These are phyloP conservation scores for Calonectria hongkongensis DNA, from an alignment of 2,329 filamentous ascomycete genomes.

Conservation along the genomic window DNA sequence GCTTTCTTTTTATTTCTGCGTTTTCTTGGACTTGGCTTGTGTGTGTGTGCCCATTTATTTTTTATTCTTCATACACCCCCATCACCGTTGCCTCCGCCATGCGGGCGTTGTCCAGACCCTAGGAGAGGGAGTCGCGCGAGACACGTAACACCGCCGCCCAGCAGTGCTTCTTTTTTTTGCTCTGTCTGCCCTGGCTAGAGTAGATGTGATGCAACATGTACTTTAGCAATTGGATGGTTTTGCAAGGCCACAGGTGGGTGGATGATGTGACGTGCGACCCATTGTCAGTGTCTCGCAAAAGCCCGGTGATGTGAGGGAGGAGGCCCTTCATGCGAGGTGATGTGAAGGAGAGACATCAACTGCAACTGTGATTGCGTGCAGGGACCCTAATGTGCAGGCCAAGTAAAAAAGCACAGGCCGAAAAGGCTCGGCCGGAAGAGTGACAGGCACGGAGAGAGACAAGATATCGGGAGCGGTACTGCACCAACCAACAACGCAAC, in stretches of 20 bases:
- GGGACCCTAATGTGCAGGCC: constrained; percentile 12
- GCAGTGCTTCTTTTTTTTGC: background rate
- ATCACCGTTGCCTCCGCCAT: constrained; percentile 20
- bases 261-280: constrained; percentile 28
- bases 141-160: constrained; percentile 24
- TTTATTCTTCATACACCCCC: constrained; percentile 21
- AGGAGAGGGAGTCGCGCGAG: constrained; percentile 11
- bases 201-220: constrained; percentile 28
- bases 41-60: constrained; percentile 20
- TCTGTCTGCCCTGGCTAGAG: constrained; percentile 3
- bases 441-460: constrained; percentile 10
- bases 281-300: constrained; percentile 25
- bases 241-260: constrained; percentile 18
- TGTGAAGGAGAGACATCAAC: constrained; percentile 30
- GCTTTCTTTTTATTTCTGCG: constrained; percentile 23
- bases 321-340: constrained; percentile 29
- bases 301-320: background rate
- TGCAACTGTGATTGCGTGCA: constrained; percentile 24
- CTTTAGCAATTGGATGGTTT: constrained; percentile 29
- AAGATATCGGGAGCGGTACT: constrained; percentile 12
- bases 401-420: constrained; percentile 2
- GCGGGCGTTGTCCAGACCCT: constrained; percentile 34
- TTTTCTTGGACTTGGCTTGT: background rate
- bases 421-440: constrained; percentile 12
- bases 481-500: background rate